Percentiles rank a stretch among this genome's conserved stretches.
Conservation (phyloP, 495 filamentous ascomycete species). For the Cenococcum geophilum region DNA sequence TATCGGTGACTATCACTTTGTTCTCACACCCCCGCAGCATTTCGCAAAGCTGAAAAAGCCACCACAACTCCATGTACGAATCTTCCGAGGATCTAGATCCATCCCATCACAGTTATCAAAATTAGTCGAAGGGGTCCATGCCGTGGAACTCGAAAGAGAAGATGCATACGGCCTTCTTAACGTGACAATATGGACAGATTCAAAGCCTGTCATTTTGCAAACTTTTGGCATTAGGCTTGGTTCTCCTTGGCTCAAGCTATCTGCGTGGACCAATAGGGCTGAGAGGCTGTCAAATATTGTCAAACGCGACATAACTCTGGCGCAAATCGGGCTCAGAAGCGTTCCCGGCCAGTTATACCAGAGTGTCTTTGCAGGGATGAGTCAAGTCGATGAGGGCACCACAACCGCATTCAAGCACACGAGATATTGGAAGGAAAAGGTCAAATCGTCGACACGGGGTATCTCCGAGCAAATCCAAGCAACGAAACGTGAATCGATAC, state of each 20-base stretch:
- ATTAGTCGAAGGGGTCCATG: slow-evolving; percentile 55
- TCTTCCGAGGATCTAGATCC: slow-evolving; percentile 41
- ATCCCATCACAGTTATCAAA: slow-evolving; percentile 48
- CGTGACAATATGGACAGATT: slow-evolving; percentile 49
- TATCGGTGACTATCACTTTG: slow-evolving; percentile 55
- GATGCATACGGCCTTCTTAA: slow-evolving; percentile 55
- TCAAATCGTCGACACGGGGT: slow-evolving; percentile 13
- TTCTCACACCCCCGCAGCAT: slow-evolving; percentile 52
- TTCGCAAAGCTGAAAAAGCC: slow-evolving; percentile 46
- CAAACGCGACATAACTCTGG: slow-evolving; percentile 9
- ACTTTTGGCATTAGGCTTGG: slow-evolving; percentile 54
- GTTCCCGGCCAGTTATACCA: slow-evolving; percentile 9
- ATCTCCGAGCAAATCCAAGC: slow-evolving; percentile 15
- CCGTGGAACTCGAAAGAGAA: slow-evolving; percentile 50
- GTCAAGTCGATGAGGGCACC: slow-evolving; percentile 6
- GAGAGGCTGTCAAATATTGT: slow-evolving; percentile 8
- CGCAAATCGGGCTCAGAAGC: slow-evolving; percentile 12
- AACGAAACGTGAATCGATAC: slow-evolving; percentile 9
- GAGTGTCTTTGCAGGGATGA: slow-evolving; percentile 2
- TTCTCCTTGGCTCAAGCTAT: slow-evolving; percentile 55
- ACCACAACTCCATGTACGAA: slow-evolving; percentile 48
- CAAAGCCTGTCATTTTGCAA: slow-evolving; percentile 50
- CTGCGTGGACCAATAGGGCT: slow-evolving; percentile 43
- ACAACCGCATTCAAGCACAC: slow-evolving; percentile 7
- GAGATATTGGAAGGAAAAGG: slow-evolving; percentile 8